Evolutionary conservation across 768 basidiomycete genomes (phyloP).

Genomic region (Rhodosporidiobolus odoratus): DNA sequence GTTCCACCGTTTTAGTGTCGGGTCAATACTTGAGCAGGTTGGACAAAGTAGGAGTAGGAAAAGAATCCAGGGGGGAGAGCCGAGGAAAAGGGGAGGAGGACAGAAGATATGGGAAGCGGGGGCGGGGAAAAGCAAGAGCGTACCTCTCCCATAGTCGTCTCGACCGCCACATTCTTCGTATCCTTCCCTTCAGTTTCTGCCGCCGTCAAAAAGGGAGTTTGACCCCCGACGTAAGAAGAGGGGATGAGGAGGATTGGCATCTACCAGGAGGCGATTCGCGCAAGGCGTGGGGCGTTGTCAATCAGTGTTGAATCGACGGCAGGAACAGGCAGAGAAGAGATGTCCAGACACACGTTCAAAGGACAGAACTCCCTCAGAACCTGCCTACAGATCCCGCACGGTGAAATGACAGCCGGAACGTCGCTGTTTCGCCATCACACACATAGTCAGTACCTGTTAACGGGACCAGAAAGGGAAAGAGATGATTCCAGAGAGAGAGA

Average conservation of each 20-base stretch:
- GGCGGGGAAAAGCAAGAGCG: not conserved
- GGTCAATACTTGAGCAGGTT: too few relatives aligned
- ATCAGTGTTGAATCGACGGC: not conserved
- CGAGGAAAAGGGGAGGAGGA: not conserved
- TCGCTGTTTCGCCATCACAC: constrained; percentile 53
- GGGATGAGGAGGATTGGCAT: constrained; percentile 25
- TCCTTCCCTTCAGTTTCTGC: constrained; percentile 15
- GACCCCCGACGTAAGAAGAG: constrained; percentile 11
- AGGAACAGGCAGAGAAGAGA: not conserved
- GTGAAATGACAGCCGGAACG: constrained; percentile 62
- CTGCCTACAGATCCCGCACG: constrained; percentile 92
- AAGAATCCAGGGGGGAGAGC: not conserved
- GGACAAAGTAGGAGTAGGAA: not conserved
- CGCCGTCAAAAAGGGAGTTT: not conserved
- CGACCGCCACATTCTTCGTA: constrained; percentile 5
- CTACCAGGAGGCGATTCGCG: not conserved
- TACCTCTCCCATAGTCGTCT: constrained; percentile 24
- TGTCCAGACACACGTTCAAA: constrained; percentile 47
- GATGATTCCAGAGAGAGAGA: constrained; percentile 1
- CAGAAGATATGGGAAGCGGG: not conserved
- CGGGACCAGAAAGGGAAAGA: not conserved
- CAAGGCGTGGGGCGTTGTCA: not conserved
- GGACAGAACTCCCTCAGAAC: constrained; percentile 68
- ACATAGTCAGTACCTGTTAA: not conserved
- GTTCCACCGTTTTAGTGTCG: too few relatives aligned